Evolutionary conservation across 2,329 filamentous ascomycete genomes (phyloP), one percentile per base, ranked within the genome.

Genomic region (Cytospora mali): DNA sequence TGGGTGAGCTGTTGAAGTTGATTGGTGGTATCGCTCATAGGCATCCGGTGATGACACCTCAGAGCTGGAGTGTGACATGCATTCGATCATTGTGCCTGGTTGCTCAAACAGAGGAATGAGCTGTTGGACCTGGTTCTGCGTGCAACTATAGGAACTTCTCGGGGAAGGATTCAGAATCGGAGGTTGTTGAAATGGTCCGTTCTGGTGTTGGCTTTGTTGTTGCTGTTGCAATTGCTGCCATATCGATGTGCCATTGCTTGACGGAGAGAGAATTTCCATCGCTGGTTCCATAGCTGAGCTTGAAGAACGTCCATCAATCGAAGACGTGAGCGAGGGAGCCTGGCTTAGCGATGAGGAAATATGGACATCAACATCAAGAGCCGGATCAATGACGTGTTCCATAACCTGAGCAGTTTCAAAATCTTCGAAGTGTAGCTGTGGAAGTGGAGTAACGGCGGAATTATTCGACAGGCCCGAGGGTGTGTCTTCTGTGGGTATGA

Each of bases 201-300:
- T 27, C 14, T 42, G 29, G 50, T 50, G 31, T 2, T 54, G 42
- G 6, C 31, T 50, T 28, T 31, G 31, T 13, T 55, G 33, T 13
- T 61, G 52, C 10, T 35, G 57, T 31, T 61, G 57, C 21, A 57
- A 35, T 16, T 48, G 61, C 28, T 62, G 46, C 62, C 54, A 59
- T n/a, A 49, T 28, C 55, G 49, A 52, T 31, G 56, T 62, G 6
- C 59, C 59, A 9, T 33, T 25, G 10, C n/a, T 53, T 4, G 48
- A 27, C n/a, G 55, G 57, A 14, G 59, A 48, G 18, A 58, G 56
- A 49, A 66, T 59, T 23, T 46, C 28, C 10, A 55, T 42, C n/a
- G 62, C 28, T 27, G 49, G 42, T 25, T 58, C 64, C 54, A 60
- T 13, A 16, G 25, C 16, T 14, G 66, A 64, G 21, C 48, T 55